Conservation (phyloP, 345 rosid species). For the Litchi chinensis region DNA sequence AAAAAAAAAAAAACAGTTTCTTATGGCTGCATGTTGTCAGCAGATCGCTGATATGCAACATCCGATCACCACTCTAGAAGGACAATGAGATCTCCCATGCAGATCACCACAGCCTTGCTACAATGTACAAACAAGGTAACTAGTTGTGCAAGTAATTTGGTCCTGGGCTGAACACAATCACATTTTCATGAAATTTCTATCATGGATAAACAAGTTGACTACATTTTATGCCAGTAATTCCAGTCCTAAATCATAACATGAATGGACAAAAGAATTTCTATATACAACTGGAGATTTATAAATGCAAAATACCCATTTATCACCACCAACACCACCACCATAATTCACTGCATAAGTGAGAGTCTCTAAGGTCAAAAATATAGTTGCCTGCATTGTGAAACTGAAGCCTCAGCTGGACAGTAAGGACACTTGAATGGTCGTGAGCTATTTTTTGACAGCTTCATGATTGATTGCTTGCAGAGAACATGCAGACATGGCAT, state of each 20-base stretch:
- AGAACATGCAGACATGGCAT: conserved; percentile 74
- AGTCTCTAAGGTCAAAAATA: conserved; percentile 36
- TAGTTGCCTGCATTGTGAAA: conserved; percentile 53
- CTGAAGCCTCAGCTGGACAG: conserved; percentile 56
- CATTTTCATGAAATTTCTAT: background rate
- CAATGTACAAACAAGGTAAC: background rate
- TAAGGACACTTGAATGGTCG: conserved; percentile 64
- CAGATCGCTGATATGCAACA: background rate
- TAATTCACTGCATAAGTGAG: background rate
- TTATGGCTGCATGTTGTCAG: background rate
- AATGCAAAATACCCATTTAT: conserved; percentile 17
- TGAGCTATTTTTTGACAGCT: conserved; percentile 56
- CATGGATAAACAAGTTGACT: background rate
- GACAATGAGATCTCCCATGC: background rate
- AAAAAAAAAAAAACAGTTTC: background rate
- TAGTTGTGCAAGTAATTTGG: background rate
- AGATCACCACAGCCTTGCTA: background rate
- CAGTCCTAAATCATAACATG: conserved; percentile 10
- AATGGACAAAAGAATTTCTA: conserved; percentile 32
- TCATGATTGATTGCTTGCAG: conserved; percentile 71
- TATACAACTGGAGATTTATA: conserved; percentile 21
- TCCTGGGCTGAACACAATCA: background rate
- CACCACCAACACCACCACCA: background rate
- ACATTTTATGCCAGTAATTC: background rate
- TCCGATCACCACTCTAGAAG: background rate